Evolutionary conservation across 768 basidiomycete genomes (phyloP).

Genomic region (Psilocybe cubensis): DNA sequence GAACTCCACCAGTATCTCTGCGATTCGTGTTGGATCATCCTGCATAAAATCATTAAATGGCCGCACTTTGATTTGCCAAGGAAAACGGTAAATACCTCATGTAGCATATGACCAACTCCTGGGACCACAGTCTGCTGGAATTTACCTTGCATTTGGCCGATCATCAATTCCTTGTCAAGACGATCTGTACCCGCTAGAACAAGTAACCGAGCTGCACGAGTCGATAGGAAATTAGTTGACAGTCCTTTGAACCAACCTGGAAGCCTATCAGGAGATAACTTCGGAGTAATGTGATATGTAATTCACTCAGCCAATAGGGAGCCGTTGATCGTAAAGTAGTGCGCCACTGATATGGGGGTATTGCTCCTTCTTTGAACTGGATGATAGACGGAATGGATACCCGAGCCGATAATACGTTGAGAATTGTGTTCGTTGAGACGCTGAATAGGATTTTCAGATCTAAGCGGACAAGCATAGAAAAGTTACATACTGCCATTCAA

Average conservation of each 20-base stretch:
- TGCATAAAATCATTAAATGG: slow-evolving; percentile 32
- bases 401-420: slow-evolving; percentile 80
- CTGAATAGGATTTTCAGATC: slow-evolving; percentile 42
- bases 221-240: slow-evolving; percentile 76
- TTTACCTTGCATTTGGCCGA: slow-evolving; percentile 96
- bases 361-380: slow-evolving; percentile 43
- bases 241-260: slow-evolving; percentile 91
- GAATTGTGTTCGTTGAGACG: slow-evolving; percentile 79
- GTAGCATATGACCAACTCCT: slow-evolving; percentile 91
- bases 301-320: slow-evolving; percentile 87
- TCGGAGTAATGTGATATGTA: not conserved
- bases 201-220: slow-evolving; percentile 82
- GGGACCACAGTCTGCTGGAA: slow-evolving; percentile 92
- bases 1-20: slow-evolving; percentile 84
- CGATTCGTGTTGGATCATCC: slow-evolving; percentile 86
- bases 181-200: slow-evolving; percentile 93
- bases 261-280: not conserved
- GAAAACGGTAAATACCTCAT: slow-evolving; percentile 54
- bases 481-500: slow-evolving; percentile 91
- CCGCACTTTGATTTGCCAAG: slow-evolving; percentile 15
- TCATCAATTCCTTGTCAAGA: slow-evolving; percentile 92
- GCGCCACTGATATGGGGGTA: slow-evolving; percentile 70
- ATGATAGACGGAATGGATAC: slow-evolving; percentile 88
- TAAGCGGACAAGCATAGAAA: not conserved
- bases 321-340: slow-evolving; percentile 84